Conservation (phyloP, 345 rosid genomes). For the Dovyalis caffra region DNA sequence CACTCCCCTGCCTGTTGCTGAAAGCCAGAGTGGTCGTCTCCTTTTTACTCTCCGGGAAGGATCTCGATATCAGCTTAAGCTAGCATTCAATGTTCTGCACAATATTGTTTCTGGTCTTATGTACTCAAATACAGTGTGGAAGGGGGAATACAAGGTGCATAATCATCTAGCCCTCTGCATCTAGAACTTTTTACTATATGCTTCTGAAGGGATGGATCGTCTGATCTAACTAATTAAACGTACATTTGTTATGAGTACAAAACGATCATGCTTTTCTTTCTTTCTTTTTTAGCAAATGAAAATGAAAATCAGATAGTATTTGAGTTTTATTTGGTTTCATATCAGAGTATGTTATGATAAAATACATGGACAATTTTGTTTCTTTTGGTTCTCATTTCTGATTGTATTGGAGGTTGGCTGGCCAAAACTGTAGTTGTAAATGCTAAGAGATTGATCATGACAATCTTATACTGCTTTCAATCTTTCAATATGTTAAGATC, state of each 20-base stretch:
- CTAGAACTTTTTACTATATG: background rate
- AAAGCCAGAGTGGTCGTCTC: constrained; percentile 21
- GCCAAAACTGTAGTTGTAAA: too few species aligned
- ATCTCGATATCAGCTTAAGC: constrained; percentile 46
- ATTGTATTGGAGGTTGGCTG: too few species aligned
- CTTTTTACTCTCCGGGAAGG: constrained; percentile 49
- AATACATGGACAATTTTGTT: too few species aligned
- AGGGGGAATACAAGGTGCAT: constrained; percentile 46
- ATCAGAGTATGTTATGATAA: too few species aligned
- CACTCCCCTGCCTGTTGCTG: constrained; percentile 41
- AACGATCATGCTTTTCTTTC: background rate
- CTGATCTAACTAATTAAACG: background rate
- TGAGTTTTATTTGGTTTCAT: background rate
- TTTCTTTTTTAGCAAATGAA: too few species aligned
- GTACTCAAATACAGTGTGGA: constrained; percentile 52
- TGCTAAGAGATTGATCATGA: too few species aligned
- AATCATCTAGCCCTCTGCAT: constrained; percentile 7
- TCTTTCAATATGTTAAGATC: too few species aligned
- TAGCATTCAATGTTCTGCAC: constrained; percentile 48
- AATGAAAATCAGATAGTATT: background rate
- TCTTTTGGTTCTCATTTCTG: too few species aligned
- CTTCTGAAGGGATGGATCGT: background rate
- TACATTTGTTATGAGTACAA: background rate
- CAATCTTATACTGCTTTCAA: too few species aligned
- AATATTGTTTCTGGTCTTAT: constrained; percentile 56